These are phyloP conservation scores for Leccinum fibrillosum DNA, from an alignment of 768 basidiomycete species.

Conservation along the genomic window DNA sequence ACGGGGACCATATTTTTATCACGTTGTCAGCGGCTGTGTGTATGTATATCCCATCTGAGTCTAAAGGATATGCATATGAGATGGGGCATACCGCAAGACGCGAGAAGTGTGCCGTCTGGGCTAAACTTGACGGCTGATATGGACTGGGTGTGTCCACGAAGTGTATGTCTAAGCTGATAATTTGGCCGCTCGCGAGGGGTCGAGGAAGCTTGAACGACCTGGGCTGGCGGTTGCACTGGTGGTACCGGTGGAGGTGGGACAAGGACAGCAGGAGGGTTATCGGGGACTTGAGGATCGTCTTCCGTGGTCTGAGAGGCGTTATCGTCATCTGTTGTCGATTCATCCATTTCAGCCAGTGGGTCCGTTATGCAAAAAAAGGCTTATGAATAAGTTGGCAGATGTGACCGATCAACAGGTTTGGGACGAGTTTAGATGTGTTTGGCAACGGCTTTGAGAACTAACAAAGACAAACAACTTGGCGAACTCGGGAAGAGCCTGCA, in stretches of 20 bases:
- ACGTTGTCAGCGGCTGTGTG: conserved; percentile 70
- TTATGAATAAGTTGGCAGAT: background rate
- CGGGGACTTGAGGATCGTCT: conserved; percentile 76
- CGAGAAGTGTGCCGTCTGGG: conserved; percentile 78
- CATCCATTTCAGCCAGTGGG: conserved; percentile 31
- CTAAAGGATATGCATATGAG: background rate
- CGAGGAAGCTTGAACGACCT: conserved; percentile 37
- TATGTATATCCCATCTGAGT: background rate
- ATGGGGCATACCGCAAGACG: conserved; percentile 73
- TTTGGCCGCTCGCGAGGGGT: conserved; percentile 47
- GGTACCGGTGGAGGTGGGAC: conserved; percentile 32
- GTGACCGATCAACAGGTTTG: background rate
- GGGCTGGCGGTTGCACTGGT: conserved; percentile 29
- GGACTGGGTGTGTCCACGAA: conserved; percentile 76
- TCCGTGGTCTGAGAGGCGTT: conserved; percentile 82
- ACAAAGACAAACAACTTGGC: conserved; percentile 21
- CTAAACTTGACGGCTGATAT: conserved; percentile 92
- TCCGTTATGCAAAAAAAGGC: conserved; percentile 13
- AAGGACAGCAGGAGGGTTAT: conserved; percentile 46
- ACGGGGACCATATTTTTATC: conserved; percentile 82
- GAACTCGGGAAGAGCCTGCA: background rate
- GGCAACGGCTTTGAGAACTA: conserved; percentile 19
- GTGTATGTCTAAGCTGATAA: conserved; percentile 63
- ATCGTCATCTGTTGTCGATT: conserved; percentile 54
- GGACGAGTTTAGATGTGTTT: conserved; percentile 25